Base-by-base conservation (phyloP, 805 yeast genomes). In the Wickerhamiella brachini region DNA sequence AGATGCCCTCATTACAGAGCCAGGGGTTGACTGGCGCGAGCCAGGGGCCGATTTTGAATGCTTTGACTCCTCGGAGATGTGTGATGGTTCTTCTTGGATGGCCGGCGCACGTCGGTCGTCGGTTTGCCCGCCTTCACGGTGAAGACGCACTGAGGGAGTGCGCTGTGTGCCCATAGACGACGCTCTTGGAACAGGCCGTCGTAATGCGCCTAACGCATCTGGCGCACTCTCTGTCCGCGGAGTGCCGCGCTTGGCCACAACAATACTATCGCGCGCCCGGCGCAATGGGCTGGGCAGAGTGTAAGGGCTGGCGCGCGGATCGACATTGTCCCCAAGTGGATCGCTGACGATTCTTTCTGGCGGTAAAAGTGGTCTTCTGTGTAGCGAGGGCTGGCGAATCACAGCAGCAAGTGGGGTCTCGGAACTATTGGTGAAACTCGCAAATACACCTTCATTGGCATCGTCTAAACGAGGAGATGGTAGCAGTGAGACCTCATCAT, bases 381-480 rank as follows among this genome's bases (percentile, higher is more conserved):
- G 51, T 47, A 42, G 37, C n/a, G 50, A 48, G 31, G 50, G 50
- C 31, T 42, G 45, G 26, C 50, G 45, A 12, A 24, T 15, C 13
- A 48, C 31, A 10, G 38, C 18, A 3, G 20, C 37, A 41, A 31
- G 9, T 13, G 50, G 8, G 44, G 52, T 29, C 24, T 44, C 34
- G 3, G 43, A 12, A 39, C 39, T 20, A 18, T 34, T 47, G 10
- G 45, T 20, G 34, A 50, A 53, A 23, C 48, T 47, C 41, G 49
- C 51, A 37, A 53, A 53, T 20, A 48, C 45, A 13, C 51, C 50
- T 15, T 23, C 39, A 24, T 45, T 15, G 17, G 20, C 52, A 29
- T 18, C n/a, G 29, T 22, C 47, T 17, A 48, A 42, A 2, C 51
- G 47, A 5, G 55, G 55, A 22, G 53, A 50, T 2, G 55, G 55